Percentiles rank a stretch among this genome's conserved stretches.
These are phyloP conservation scores for Aspergillus bombycis DNA, from an alignment of 2,329 filamentous ascomycete genomes.

Conservation along the genomic window DNA sequence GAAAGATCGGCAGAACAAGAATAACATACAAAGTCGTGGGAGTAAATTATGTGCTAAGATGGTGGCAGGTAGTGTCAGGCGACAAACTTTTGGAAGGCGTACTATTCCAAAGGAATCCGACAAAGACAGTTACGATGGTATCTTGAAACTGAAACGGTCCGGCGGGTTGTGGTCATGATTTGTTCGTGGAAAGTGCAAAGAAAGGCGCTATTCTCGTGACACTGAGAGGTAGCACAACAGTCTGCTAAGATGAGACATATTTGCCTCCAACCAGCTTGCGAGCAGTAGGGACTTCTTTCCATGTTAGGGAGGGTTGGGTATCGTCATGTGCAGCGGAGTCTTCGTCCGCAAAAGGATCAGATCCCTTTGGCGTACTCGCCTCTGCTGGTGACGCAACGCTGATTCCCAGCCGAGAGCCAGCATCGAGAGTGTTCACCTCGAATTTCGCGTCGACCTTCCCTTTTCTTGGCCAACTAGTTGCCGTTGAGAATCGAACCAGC, in stretches of 20 bases:
- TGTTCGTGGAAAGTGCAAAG: neutral
- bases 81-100: slow-evolving; percentile 12
- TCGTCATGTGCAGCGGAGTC: slow-evolving; percentile 29
- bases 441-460: slow-evolving; percentile 83
- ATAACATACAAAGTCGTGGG: slow-evolving; percentile 11
- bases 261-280: slow-evolving; percentile 75
- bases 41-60: slow-evolving; percentile 3
- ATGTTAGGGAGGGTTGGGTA: slow-evolving; percentile 47
- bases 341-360: slow-evolving; percentile 55
- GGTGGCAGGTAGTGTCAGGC: neutral
- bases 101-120: slow-evolving; percentile 13
- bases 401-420: slow-evolving; percentile 69
- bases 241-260: slow-evolving; percentile 62
- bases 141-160: neutral
- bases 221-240: neutral
- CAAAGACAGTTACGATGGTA: slow-evolving; percentile 8
- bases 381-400: slow-evolving; percentile 35
- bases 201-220: neutral
- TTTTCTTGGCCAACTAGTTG: slow-evolving; percentile 69
- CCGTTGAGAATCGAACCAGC: slow-evolving; percentile 78
- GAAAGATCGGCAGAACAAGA: neutral
- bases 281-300: slow-evolving; percentile 68
- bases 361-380: slow-evolving; percentile 32
- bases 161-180: slow-evolving; percentile 12
- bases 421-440: slow-evolving; percentile 64